A percentile compares a stretch with the other conserved stretches of the same genome.
Evolutionary conservation across 1,284 basidiomycete species (phyloP).

Genomic region (Apiotrichum mycotoxinovorans): DNA sequence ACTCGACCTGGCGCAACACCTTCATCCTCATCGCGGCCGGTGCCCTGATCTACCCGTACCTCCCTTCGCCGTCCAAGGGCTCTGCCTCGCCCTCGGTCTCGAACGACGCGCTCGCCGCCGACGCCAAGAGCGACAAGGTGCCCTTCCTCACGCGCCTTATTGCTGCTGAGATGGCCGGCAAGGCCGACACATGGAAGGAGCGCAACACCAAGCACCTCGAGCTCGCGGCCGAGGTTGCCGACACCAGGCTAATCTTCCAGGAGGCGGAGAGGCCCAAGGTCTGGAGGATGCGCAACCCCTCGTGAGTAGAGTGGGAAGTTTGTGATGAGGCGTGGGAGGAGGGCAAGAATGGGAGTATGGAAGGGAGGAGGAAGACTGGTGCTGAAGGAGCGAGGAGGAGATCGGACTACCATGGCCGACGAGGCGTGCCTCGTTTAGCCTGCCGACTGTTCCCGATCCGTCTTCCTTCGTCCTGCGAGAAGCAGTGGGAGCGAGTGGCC

Average conservation of each 20-base stretch:
- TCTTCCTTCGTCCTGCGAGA: too few relatives aligned
- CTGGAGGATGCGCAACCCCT: conserved; percentile 47
- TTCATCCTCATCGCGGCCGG: conserved; percentile 26
- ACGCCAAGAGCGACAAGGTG: conserved; percentile 16
- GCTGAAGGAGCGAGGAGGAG: too few relatives aligned
- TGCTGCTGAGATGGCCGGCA: conserved; percentile 34
- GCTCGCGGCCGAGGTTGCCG: conserved; percentile 44
- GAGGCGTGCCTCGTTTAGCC: too few relatives aligned
- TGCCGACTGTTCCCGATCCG: too few relatives aligned
- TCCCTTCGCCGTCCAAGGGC: conserved; percentile 35
- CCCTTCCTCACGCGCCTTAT: conserved; percentile 48
- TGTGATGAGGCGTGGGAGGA: not conserved
- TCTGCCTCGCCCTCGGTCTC: conserved; percentile 30
- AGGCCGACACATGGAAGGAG: conserved; percentile 36
- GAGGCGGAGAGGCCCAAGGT: conserved; percentile 51
- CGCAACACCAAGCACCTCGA: conserved; percentile 51
- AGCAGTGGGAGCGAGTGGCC: too few relatives aligned
- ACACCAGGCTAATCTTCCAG: conserved; percentile 51
- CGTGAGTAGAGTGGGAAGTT: conserved; percentile 28
- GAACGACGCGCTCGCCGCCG: conserved; percentile 27
- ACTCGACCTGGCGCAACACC: conserved; percentile 43
- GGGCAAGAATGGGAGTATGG: not conserved
- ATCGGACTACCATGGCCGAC: too few relatives aligned
- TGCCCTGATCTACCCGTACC: conserved; percentile 38
- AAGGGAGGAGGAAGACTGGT: too few relatives aligned